Percentiles rank a stretch among this genome's conserved stretches.
Evolutionary conservation across 306 rosid genomes (phyloP).

Genomic region (Trichosanthes cucumerina): DNA sequence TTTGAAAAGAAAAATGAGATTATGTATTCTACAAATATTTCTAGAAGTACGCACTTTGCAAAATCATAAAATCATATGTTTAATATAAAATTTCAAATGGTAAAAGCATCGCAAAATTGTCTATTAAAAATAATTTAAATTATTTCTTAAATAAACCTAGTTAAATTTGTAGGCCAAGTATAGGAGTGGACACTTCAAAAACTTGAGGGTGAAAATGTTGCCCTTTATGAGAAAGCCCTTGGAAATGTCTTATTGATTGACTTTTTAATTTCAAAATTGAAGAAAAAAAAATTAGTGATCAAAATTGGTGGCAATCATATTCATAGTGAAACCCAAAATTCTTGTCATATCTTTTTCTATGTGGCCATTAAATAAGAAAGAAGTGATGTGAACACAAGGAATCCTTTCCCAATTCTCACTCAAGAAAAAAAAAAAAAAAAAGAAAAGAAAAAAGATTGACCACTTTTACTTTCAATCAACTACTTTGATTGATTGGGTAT

Average conservation of each 20-base stretch:
- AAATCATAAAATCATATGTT: not conserved
- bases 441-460: not conserved
- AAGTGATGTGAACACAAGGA: not conserved
- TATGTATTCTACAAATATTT: too few species aligned
- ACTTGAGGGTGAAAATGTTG: not conserved
- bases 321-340: not conserved
- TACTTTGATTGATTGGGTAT: not conserved
- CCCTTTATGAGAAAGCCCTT: not conserved
- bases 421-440: not conserved
- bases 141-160: not conserved
- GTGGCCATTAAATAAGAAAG: not conserved
- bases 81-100: not conserved
- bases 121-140: too few species aligned
- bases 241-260: not conserved
- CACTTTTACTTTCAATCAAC: not conserved
- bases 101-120: not conserved
- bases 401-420: not conserved
- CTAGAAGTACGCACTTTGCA: not conserved
- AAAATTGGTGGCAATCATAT: not conserved
- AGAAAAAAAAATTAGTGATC: not conserved
- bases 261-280: not conserved
- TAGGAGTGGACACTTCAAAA: not conserved
- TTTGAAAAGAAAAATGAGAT: not conserved
- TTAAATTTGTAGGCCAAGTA: not conserved
- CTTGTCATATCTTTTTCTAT: not conserved